Evolutionary conservation across 2,329 filamentous ascomycete species (phyloP).

Genomic region (Karstenula rhodostoma): DNA sequence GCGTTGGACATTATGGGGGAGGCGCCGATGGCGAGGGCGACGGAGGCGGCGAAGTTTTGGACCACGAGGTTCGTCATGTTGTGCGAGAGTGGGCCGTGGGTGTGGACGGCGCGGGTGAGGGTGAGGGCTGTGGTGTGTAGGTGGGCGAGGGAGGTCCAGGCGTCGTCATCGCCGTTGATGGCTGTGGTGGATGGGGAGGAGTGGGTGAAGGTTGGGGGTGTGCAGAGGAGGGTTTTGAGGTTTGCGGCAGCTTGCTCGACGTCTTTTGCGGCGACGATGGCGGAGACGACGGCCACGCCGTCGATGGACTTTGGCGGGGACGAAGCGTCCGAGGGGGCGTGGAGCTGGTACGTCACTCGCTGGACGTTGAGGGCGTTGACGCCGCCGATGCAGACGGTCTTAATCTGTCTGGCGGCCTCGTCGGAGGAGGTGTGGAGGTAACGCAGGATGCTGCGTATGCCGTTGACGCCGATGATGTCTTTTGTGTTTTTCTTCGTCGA

Average conservation of each 20-base stretch:
- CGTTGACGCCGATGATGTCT: slow-evolving; percentile 76
- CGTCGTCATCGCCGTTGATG: slow-evolving; percentile 14
- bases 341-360: slow-evolving; percentile 76
- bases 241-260: slow-evolving; percentile 69
- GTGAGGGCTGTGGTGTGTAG: slow-evolving; percentile 31
- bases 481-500: slow-evolving; percentile 86
- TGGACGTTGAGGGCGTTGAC: slow-evolving; percentile 80
- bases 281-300: slow-evolving; percentile 88
- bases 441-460: slow-evolving; percentile 71
- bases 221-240: slow-evolving; percentile 65
- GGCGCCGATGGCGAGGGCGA: slow-evolving; percentile 82
- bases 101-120: slow-evolving; percentile 68
- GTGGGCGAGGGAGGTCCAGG: slow-evolving; percentile 13
- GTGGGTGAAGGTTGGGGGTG: slow-evolving; percentile 33
- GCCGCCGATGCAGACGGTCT: slow-evolving; percentile 85
- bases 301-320: slow-evolving; percentile 68
- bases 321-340: slow-evolving; percentile 40
- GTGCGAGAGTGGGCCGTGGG: slow-evolving; percentile 78
- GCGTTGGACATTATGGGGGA: slow-evolving; percentile 96
- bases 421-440: slow-evolving; percentile 60
- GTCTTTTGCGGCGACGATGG: slow-evolving; percentile 77
- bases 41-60: slow-evolving; percentile 92
- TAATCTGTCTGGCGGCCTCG: slow-evolving; percentile 40
- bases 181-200: slow-evolving; percentile 23
- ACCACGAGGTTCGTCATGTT: slow-evolving; percentile 99